Base-by-base conservation (phyloP, 2,329 filamentous ascomycete genomes). In the Boeremia lycopersici region DNA sequence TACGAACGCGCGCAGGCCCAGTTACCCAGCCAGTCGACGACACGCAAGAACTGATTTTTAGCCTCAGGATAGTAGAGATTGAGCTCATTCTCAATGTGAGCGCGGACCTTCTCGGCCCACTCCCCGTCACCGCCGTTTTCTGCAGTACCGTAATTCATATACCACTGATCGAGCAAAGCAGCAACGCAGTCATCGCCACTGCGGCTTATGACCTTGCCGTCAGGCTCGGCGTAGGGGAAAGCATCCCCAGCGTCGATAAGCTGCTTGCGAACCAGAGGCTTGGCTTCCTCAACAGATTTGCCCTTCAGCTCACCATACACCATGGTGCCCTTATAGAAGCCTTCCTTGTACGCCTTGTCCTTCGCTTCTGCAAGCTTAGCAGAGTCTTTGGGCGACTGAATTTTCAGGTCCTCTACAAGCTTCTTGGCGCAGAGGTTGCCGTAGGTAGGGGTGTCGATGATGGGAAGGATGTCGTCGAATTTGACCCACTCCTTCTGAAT, bases 401-500 rank as follows among this genome's bases (percentile, higher is more conserved):
- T 99, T 83, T 98, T 98, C 74, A 97, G 82, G 75, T 95, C 87
- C 80, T 97, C 91, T 48, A 96, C 89, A 55, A 99, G 80, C 66
- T 87, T 84, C 62, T 89, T 88, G 0, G 95, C 95, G 43, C 89
- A 89, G 55, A 96, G 82, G 66, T 96, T 88, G 48, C 91, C 92
- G 69, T 93, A 96, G 2, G 86, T 86, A 0, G 93, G 93, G 0
- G 95, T 98, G 54, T 75, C 72, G 35, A 77, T 77, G 65, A 99
- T 89, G 47, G 95, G 91, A 57, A 91, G 74, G 51, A 97, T 93
- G 61, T 97, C 91, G 49, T 70, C 69, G 10, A 93, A 81, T 72
- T 96, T 90, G 3, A 90, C 92, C 95, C 95, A 99, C 74, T 96
- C 92, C 78, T 96, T 95, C 79, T 96, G 84, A 73, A 99, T 98